These are phyloP conservation scores for Rostrohypoxylon terebratum DNA, from an alignment of 495 filamentous ascomycete genomes.

Conservation along the genomic window DNA sequence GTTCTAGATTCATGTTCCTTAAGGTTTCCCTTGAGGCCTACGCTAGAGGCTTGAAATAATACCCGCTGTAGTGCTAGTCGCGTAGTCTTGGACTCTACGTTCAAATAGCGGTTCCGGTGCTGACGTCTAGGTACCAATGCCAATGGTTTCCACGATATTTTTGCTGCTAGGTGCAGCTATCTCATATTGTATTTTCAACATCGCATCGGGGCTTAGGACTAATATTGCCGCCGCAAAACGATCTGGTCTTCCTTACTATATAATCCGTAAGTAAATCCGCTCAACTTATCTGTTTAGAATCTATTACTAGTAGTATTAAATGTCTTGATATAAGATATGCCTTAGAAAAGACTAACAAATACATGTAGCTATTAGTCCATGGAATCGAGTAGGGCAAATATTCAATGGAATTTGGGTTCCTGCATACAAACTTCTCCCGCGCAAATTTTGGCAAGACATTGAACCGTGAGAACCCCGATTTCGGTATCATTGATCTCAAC, in stretches of 20 bases:
- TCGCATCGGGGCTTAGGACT: conserved; percentile 47
- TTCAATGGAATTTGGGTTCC: conserved; percentile 62
- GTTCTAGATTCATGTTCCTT: background rate
- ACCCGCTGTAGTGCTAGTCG: conserved; percentile 1
- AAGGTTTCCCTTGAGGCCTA: background rate
- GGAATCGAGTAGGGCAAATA: conserved; percentile 62
- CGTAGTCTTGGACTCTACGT: background rate
- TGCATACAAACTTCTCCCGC: conserved; percentile 60
- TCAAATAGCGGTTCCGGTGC: background rate
- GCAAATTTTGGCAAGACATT: conserved; percentile 55
- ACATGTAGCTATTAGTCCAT: conserved; percentile 54
- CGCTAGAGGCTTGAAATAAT: background rate
- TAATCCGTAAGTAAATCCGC: conserved; percentile 57
- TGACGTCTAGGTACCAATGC: too few species aligned
- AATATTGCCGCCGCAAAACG: conserved; percentile 61
- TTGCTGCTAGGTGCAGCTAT: conserved; percentile 31
- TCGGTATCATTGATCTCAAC: background rate
- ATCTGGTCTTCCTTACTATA: conserved; percentile 57
- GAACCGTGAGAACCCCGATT: conserved; percentile 58
- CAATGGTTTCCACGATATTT: conserved; percentile 28
- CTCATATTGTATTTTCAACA: conserved; percentile 40
- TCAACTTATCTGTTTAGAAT: background rate
- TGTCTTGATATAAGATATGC: background rate
- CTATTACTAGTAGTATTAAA: conserved; percentile 2
- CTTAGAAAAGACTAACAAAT: conserved; percentile 4